phyloP scores from a whole-genome alignment of 352 stramenopile species.

The Phytophthora brassicae region DNA sequence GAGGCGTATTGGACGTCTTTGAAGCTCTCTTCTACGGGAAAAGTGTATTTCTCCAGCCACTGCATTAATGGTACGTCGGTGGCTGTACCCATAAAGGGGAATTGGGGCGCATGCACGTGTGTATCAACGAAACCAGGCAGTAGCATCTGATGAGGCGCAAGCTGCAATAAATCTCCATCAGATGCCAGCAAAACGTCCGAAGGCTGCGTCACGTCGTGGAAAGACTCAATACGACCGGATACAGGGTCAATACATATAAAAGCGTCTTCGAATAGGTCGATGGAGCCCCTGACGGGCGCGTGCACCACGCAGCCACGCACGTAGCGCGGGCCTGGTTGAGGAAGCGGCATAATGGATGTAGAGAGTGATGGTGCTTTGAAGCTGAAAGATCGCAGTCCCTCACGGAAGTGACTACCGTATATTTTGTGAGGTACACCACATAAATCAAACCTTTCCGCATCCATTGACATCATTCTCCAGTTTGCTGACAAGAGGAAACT shows the following conservation, averaged over 20 bases:
- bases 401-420: background rate
- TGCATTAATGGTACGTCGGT: slow-evolving; percentile 90
- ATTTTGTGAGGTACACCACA: background rate
- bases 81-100: slow-evolving; percentile 85
- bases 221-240: slow-evolving; percentile 39
- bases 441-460: background rate
- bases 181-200: slow-evolving; percentile 27
- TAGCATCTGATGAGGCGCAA: slow-evolving; percentile 58
- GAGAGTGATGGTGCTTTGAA: background rate
- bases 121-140: slow-evolving; percentile 91
- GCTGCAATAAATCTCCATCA: slow-evolving; percentile 12
- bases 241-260: slow-evolving; percentile 40
- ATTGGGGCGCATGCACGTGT: slow-evolving; percentile 92
- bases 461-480: background rate
- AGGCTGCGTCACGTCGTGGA: slow-evolving; percentile 38
- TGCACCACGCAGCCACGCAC: slow-evolving; percentile 51
- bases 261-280: slow-evolving; percentile 49
- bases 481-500: background rate
- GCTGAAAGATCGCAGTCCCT: background rate
- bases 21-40: slow-evolving; percentile 84
- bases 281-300: slow-evolving; percentile 34
- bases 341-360: background rate
- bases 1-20: slow-evolving; percentile 47
- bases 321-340: slow-evolving; percentile 22
- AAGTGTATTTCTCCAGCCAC: slow-evolving; percentile 92